These are phyloP conservation scores for Phlebiopsis flavidoalba DNA, from an alignment of 768 basidiomycete genomes.

Conservation along the genomic window DNA sequence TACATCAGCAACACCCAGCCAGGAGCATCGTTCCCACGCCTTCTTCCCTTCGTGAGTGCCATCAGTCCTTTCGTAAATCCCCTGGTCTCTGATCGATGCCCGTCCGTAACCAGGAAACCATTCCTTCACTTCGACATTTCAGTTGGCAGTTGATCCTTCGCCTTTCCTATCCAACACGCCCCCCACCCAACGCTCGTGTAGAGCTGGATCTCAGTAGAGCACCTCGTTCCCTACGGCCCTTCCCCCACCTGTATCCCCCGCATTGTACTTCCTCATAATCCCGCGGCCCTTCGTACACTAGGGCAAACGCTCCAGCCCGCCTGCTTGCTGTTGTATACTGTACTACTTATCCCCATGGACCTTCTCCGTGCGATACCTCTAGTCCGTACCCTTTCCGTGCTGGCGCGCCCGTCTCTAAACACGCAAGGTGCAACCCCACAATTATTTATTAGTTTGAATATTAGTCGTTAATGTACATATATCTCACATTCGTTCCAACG, in stretches of 20 bases:
- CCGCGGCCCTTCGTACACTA: slow-evolving; percentile 1
- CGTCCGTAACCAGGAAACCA: background rate
- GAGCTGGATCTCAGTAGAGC: slow-evolving; percentile 3
- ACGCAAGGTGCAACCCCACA: slow-evolving; percentile 1
- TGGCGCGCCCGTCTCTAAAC: background rate
- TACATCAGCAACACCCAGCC: background rate
- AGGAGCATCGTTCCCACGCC: background rate
- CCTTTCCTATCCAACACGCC: background rate
- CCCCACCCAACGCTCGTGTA: background rate
- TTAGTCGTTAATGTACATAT: background rate
- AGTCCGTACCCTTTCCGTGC: background rate
- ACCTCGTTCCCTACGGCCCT: background rate
- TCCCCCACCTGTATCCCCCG: background rate
- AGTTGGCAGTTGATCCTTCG: background rate
- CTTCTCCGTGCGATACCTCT: background rate
- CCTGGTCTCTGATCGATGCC: background rate
- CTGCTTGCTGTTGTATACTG: slow-evolving; percentile 1
- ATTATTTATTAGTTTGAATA: slow-evolving; percentile 2
- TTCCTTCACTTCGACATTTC: background rate
- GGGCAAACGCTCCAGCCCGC: background rate
- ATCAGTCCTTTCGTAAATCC: background rate
- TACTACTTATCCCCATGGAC: background rate
- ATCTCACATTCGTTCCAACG: background rate
- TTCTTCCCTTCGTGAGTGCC: background rate
- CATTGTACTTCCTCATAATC: slow-evolving; percentile 4